A percentile compares a stretch with the other conserved stretches of the same genome.
Evolutionary conservation across 1,139 yeast genomes (phyloP).

Genomic region (Kodamaea anthophila): DNA sequence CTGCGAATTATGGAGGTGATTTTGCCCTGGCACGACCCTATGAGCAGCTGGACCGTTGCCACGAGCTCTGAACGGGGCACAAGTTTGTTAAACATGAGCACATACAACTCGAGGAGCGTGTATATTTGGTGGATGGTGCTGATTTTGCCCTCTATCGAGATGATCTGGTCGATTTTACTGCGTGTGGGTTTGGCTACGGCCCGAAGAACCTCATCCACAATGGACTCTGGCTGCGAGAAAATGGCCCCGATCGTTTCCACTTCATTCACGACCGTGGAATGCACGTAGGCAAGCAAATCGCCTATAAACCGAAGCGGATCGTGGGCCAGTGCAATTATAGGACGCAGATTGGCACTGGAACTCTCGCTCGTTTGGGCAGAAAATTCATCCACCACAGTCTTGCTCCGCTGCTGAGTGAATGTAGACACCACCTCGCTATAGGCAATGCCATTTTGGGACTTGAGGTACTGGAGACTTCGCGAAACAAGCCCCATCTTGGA

Average conservation of each 20-base stretch:
- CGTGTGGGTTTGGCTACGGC: conserved; percentile 42
- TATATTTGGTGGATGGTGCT: conserved; percentile 51
- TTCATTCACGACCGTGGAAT: conserved; percentile 85
- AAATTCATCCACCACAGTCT: conserved; percentile 53
- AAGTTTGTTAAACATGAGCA: conserved; percentile 57
- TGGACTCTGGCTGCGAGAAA: conserved; percentile 23
- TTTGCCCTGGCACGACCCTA: conserved; percentile 32
- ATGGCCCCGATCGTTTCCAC: conserved; percentile 60
- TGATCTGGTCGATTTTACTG: conserved; percentile 57
- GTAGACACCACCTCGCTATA: conserved; percentile 41
- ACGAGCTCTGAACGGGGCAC: conserved; percentile 15
- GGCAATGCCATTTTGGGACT: conserved; percentile 32
- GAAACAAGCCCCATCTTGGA: conserved; percentile 27
- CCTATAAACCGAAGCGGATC: conserved; percentile 83
- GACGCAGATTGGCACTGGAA: conserved; percentile 15
- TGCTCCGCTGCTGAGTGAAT: conserved; percentile 52
- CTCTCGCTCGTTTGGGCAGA: conserved; percentile 33
- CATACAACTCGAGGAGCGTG: conserved; percentile 61
- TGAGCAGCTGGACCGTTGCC: conserved; percentile 20
- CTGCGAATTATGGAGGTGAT: conserved; percentile 35
- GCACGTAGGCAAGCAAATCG: conserved; percentile 84
- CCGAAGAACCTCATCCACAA: conserved; percentile 40
- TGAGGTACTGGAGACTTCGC: conserved; percentile 27
- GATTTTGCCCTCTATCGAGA: conserved; percentile 59
- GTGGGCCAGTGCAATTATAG: conserved; percentile 62